These are phyloP conservation scores for Phytophthora quininea DNA, from an alignment of 352 stramenopile genomes.

Conservation along the genomic window DNA sequence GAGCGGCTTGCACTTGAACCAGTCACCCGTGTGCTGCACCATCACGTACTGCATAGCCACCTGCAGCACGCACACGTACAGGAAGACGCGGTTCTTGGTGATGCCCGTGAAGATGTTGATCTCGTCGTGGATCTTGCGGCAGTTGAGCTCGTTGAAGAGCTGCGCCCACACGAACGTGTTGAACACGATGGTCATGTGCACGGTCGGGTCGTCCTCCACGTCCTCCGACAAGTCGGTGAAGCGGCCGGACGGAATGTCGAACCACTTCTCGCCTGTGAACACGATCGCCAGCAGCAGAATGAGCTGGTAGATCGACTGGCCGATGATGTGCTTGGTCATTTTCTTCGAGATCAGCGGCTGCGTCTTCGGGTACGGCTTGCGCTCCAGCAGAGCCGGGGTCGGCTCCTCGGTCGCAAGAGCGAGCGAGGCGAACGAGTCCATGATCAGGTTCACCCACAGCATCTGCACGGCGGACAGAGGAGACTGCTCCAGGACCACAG, in stretches of 20 bases:
- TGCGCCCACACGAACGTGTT: conserved; percentile 97
- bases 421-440: conserved; percentile 96
- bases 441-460: conserved; percentile 98
- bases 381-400: conserved; percentile 79
- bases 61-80: conserved; percentile 89
- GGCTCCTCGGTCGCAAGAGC: conserved; percentile 94
- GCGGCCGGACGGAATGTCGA: conserved; percentile 44
- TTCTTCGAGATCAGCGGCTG: conserved; percentile 91
- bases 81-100: conserved; percentile 90
- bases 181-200: conserved; percentile 96
- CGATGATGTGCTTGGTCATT: conserved; percentile 95
- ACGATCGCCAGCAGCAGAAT: conserved; percentile 80
- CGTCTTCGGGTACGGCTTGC: conserved; percentile 89
- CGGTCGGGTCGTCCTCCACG: conserved; percentile 54
- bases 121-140: conserved; percentile 89
- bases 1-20: conserved; percentile 58
- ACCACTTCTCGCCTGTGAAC: conserved; percentile 67
- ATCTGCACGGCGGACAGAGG: conserved; percentile 94
- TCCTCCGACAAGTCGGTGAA: conserved; percentile 51
- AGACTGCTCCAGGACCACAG: conserved; percentile 59
- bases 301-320: conserved; percentile 92
- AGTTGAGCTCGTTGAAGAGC: conserved; percentile 85
- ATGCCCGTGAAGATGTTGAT: conserved; percentile 95
- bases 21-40: conserved; percentile 90
- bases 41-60: conserved; percentile 92